Conservation (phyloP, 352 stramenopile genomes). For the Blastocystis sp. region DNA sequence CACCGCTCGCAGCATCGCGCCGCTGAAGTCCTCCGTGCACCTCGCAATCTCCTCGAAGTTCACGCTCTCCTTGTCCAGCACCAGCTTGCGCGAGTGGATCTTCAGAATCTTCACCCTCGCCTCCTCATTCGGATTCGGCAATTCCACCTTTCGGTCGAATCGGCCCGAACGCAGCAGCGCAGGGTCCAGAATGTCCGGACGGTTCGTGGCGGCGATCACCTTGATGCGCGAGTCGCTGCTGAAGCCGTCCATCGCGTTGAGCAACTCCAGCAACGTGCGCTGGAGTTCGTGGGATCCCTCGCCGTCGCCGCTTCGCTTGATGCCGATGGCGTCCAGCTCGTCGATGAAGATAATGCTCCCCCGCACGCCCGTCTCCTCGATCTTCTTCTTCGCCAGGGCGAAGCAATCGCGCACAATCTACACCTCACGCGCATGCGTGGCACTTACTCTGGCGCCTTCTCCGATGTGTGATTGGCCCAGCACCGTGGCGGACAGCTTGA, state of each 20-base stretch:
- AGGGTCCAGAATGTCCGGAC: slow-evolving; percentile 90
- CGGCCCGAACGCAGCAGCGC: slow-evolving; percentile 86
- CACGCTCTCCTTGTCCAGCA: slow-evolving; percentile 85
- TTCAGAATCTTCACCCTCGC: slow-evolving; percentile 89
- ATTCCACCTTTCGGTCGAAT: slow-evolving; percentile 88
- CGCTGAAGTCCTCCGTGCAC: slow-evolving; percentile 97
- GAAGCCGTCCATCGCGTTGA: slow-evolving; percentile 96
- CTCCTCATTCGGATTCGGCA: slow-evolving; percentile 93
- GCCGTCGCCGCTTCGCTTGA: slow-evolving; percentile 87
- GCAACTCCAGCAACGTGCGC: slow-evolving; percentile 94
- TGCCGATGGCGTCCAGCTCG: slow-evolving; percentile 95
- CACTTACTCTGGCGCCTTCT: slow-evolving; percentile 85
- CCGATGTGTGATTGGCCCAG: slow-evolving; percentile 98
- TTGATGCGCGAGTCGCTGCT: slow-evolving; percentile 97
- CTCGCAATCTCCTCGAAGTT: slow-evolving; percentile 95
- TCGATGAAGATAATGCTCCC: slow-evolving; percentile 99
- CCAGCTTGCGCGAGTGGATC: slow-evolving; percentile 96
- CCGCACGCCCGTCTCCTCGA: slow-evolving; percentile 81
- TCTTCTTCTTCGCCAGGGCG: slow-evolving; percentile 87
- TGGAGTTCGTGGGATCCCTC: slow-evolving; percentile 91
- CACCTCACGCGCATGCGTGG: not conserved
- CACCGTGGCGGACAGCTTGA: slow-evolving; percentile 95
- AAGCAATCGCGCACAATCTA: slow-evolving; percentile 95
- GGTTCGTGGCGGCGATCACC: slow-evolving; percentile 93
- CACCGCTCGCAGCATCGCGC: slow-evolving; percentile 94